Conservation (phyloP, 495 filamentous ascomycete genomes). For the Tuber indicum region DNA sequence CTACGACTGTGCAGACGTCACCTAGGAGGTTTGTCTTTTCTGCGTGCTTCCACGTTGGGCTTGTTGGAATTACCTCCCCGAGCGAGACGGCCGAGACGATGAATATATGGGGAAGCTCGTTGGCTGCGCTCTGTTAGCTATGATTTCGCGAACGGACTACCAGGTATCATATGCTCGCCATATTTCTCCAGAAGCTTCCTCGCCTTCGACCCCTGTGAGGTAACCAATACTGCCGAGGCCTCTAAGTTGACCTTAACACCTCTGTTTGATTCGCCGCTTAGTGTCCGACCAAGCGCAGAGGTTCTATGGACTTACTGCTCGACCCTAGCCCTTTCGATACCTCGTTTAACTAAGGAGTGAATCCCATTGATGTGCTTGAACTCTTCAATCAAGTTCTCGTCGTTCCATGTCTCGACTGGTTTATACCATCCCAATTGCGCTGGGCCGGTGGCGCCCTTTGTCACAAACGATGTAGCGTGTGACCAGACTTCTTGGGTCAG, state of each 20-base stretch:
- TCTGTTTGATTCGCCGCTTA: conserved; percentile 18
- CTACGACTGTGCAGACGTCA: conserved; percentile 47
- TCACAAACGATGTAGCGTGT: conserved; percentile 51
- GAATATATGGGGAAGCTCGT: conserved; percentile 64
- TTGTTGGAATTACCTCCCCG: conserved; percentile 32
- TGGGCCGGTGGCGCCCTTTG: conserved; percentile 46
- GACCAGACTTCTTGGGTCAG: conserved; percentile 86
- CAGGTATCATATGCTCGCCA: conserved; percentile 34
- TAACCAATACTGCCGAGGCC: conserved; percentile 33
- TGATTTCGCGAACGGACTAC: not conserved
- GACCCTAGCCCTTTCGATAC: conserved; percentile 22
- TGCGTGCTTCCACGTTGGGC: conserved; percentile 48
- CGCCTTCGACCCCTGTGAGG: conserved; percentile 27
- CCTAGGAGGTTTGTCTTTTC: conserved; percentile 47
- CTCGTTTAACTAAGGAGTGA: conserved; percentile 29
- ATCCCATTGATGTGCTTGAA: conserved; percentile 26
- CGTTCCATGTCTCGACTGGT: conserved; percentile 44
- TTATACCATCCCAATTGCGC: conserved; percentile 33
- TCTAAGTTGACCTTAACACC: conserved; percentile 35
- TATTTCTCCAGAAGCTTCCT: conserved; percentile 50
- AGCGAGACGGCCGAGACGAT: conserved; percentile 66
- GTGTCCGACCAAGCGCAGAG: conserved; percentile 30
- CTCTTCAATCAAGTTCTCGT: conserved; percentile 40
- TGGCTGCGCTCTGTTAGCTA: conserved; percentile 8
- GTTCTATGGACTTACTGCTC: conserved; percentile 20